Percentiles rank a stretch among this genome's conserved stretches.
phyloP scores from a whole-genome alignment of 371 early-diverging fungal species.

The Saksenaea vasiformis region DNA sequence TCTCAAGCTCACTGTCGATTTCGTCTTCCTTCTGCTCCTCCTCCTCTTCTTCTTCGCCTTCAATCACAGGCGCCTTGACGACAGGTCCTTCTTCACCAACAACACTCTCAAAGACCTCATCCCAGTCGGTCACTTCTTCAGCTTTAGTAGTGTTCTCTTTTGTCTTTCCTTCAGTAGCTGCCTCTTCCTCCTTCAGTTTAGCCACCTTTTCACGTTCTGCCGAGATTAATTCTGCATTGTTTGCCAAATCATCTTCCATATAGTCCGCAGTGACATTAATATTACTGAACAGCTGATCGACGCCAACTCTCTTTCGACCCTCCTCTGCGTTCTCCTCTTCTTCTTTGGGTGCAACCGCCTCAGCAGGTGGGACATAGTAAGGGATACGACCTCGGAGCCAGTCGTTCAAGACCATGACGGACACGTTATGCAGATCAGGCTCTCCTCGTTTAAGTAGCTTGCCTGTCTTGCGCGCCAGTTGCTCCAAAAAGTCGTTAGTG shows the following conservation, averaged over 20 bases:
- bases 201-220: constrained; percentile 53
- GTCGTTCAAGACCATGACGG: constrained; percentile 98
- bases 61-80: constrained; percentile 25
- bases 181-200: constrained; percentile 48
- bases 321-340: constrained; percentile 31
- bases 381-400: constrained; percentile 99
- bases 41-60: constrained; percentile 22
- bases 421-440: constrained; percentile 90
- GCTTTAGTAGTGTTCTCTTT: constrained; percentile 24
- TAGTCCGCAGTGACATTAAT: constrained; percentile 81
- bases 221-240: constrained; percentile 55
- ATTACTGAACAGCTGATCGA: constrained; percentile 83
- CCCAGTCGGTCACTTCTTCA: constrained; percentile 79
- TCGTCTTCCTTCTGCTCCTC: constrained; percentile 43
- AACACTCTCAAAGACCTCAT: constrained; percentile 85
- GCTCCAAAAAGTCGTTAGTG: constrained; percentile 87
- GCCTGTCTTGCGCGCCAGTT: constrained; percentile 89
- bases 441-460: constrained; percentile 97
- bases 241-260: constrained; percentile 74
- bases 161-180: constrained; percentile 34
- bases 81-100: constrained; percentile 71
- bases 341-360: constrained; percentile 32
- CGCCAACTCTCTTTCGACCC: constrained; percentile 48
- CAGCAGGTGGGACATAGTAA: constrained; percentile 91
- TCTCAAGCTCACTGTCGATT: constrained; percentile 60